Conservation (phyloP, 331 rosid genomes). For the Acacia pycnantha region DNA sequence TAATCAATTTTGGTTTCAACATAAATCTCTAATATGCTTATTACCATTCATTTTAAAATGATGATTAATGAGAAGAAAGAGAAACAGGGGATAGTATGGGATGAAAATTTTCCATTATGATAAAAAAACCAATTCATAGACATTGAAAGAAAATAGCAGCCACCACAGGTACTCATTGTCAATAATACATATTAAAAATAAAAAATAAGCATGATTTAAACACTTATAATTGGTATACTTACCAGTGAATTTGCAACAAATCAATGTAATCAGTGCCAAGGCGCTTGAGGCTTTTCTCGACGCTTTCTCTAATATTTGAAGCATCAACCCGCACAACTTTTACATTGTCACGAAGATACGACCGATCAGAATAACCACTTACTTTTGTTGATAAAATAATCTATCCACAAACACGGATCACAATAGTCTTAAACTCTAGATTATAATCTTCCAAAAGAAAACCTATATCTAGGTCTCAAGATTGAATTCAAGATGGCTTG, state of each 20-base stretch:
- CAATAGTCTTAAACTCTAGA: slow-evolving; percentile 26
- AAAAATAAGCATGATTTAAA: background rate
- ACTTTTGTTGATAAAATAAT: slow-evolving; percentile 79
- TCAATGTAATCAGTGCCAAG: slow-evolving; percentile 93
- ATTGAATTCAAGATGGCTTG: background rate
- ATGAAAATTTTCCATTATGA: background rate
- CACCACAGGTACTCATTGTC: background rate
- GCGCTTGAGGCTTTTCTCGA: slow-evolving; percentile 88
- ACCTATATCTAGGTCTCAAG: slow-evolving; percentile 20
- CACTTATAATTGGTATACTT: slow-evolving; percentile 33
- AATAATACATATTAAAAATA: background rate
- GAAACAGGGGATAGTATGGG: background rate
- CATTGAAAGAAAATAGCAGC: slow-evolving; percentile 2
- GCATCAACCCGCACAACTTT: slow-evolving; percentile 73
- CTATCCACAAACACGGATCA: slow-evolving; percentile 41
- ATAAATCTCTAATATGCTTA: background rate
- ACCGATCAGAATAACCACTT: slow-evolving; percentile 76
- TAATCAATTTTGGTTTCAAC: background rate
- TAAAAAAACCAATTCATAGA: background rate
- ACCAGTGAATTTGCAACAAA: slow-evolving; percentile 95
- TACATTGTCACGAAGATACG: slow-evolving; percentile 66
- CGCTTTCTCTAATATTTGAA: slow-evolving; percentile 78
- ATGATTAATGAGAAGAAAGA: background rate
- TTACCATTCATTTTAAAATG: background rate
- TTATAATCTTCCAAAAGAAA: background rate